Evolutionary conservation across 225 moss, liverwort and hornwort genomes (phyloP).

Genomic region (Thuidium tamariscinum): DNA sequence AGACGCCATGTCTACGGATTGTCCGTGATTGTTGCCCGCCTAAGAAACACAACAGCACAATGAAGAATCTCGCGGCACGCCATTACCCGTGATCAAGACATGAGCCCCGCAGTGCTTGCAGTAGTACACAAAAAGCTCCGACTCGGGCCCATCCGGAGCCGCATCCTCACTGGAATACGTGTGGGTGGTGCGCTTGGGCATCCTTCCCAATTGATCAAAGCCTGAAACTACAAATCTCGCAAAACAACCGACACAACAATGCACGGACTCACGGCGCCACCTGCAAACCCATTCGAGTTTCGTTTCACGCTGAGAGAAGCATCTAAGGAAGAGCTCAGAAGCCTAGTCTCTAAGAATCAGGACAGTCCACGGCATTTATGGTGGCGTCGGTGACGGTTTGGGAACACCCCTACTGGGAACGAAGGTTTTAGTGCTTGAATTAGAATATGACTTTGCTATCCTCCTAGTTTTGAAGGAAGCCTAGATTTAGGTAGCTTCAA

Average conservation of each 20-base stretch:
- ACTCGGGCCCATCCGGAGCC: constrained; percentile 91
- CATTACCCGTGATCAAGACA: constrained; percentile 79
- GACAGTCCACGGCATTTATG: neutral
- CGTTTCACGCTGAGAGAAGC: neutral
- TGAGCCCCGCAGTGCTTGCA: constrained; percentile 99
- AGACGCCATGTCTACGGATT: neutral
- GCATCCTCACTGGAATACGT: constrained; percentile 99
- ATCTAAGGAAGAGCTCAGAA: neutral
- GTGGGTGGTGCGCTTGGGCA: constrained; percentile 99
- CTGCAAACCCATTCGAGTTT: neutral
- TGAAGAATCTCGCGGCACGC: neutral
- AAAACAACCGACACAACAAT: neutral
- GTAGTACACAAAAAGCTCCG: constrained; percentile 96
- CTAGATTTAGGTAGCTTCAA: too few relatives aligned
- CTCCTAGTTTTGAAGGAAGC: neutral
- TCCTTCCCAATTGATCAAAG: neutral
- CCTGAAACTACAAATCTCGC: neutral
- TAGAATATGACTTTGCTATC: neutral
- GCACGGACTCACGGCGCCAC: neutral
- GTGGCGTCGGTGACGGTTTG: neutral
- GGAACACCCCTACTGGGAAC: too few relatives aligned
- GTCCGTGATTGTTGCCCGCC: neutral
- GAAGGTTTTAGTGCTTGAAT: neutral
- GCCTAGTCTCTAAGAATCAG: neutral
- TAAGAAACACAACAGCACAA: neutral